phyloP scores from a whole-genome alignment of 2,329 filamentous ascomycete genomes.

The Cladophialophora exuberans region DNA sequence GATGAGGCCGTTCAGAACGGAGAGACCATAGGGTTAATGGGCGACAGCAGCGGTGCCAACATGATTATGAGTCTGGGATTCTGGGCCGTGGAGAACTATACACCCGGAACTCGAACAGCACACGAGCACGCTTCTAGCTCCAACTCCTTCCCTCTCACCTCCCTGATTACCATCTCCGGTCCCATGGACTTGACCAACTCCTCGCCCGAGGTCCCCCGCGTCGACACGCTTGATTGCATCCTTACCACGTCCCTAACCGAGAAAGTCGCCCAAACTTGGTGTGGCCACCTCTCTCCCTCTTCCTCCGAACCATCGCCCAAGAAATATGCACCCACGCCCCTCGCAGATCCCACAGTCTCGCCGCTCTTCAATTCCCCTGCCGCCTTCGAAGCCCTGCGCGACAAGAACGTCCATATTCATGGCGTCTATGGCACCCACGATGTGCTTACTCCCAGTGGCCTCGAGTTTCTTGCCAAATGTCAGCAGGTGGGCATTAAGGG shows the following conservation, averaged over 20 bases:
- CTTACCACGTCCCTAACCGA: constrained; percentile 46
- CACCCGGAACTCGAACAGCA: background rate
- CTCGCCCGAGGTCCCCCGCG: constrained; percentile 49
- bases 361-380: constrained; percentile 45
- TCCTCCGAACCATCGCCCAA: background rate
- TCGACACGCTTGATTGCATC: constrained; percentile 51
- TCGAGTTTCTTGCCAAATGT: constrained; percentile 53
- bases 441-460: constrained; percentile 57
- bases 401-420: constrained; percentile 52
- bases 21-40: constrained; percentile 54
- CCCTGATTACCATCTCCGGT: constrained; percentile 51
- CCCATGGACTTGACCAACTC: constrained; percentile 53
- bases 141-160: constrained; percentile 9
- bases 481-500: constrained; percentile 50
- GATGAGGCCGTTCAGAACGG: constrained; percentile 40
- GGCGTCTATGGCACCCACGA: constrained; percentile 58
- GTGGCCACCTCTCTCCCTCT: no score
- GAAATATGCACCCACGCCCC: background rate
- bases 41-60: constrained; percentile 62
- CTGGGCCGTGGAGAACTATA: constrained; percentile 26
- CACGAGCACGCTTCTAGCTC: constrained; percentile 29
- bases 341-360: constrained; percentile 50
- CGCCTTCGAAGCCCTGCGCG: constrained; percentile 45
- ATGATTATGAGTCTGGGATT: constrained; percentile 45
- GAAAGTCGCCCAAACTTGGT: constrained; percentile 12